Conservation (phyloP, 2,329 filamentous ascomycete genomes). For the Coniochaeta sp. region DNA sequence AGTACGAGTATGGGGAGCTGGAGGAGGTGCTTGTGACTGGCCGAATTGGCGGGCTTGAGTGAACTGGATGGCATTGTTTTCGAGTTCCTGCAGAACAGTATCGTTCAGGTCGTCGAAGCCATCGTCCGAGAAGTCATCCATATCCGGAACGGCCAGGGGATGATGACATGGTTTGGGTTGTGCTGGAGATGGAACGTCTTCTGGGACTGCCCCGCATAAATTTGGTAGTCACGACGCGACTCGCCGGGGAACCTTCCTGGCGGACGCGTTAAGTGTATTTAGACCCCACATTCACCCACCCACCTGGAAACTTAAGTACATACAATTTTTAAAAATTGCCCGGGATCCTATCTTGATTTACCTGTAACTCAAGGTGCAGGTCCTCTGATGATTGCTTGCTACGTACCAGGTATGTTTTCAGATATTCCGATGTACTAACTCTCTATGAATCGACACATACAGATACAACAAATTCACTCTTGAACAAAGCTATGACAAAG, state of each 20-base stretch:
- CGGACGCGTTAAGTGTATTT: not conserved
- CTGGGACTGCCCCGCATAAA: not conserved
- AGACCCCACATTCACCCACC: no score
- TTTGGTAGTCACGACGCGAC: not conserved
- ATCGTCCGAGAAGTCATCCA: conserved; percentile 58
- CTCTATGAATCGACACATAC: no score
- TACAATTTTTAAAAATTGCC: no score
- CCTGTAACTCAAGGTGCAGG: no score
- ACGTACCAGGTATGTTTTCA: no score
- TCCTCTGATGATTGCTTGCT: no score
- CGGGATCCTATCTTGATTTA: no score
- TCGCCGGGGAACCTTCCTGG: no score
- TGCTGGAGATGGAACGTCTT: not conserved
- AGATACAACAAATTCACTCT: no score
- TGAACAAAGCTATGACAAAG: no score
- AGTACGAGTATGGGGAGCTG: not conserved
- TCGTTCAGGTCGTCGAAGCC: conserved; percentile 54
- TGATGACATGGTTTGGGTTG: not conserved
- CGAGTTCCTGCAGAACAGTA: conserved; percentile 52
- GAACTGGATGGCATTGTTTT: conserved; percentile 54
- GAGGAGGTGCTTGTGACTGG: conserved; percentile 16
- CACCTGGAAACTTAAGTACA: no score
- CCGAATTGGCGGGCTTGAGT: conserved; percentile 39
- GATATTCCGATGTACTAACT: no score
- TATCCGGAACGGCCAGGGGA: conserved; percentile 12